Evolutionary conservation across 2,329 filamentous ascomycete genomes (phyloP), one percentile per base, ranked within the genome.

Genomic region (Cephalotrichum gorgonifer): DNA sequence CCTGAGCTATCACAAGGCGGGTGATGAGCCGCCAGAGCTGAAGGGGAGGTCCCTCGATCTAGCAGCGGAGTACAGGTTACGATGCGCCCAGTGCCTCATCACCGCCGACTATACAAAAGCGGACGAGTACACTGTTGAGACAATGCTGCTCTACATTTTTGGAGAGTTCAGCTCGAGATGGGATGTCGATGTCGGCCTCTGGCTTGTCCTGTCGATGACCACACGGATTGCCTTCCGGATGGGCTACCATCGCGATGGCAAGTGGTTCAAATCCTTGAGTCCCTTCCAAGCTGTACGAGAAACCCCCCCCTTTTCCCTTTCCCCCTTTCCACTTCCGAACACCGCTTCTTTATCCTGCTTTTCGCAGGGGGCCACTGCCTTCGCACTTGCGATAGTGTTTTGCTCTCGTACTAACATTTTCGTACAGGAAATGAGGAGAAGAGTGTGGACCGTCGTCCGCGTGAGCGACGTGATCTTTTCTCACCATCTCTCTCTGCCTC

Each of bases 21-120:
- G 85, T 2, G 86, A 91, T 55, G 87, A 90, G 64, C 86, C 86
- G 26, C 74, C 81, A 1, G 86, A 90, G 63, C 89, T 85, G 74
- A 81, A 79, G 58, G 85, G 83, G n/a, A 75, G 74, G 42, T 72
- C 74, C 4, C 59, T 80, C 43, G 79, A 83, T 46, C 55, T 83
- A 54, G 79, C 79, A 11, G 69, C 73, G 15, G 75, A 83, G 53
- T 91, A 86, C 59, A 76, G 85, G 23, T 62, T 83, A 49, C 74
- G 86, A 45, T 88, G 86, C 7, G 86, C 88, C 7, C 86, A 93
- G 64, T 89, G 85, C 56, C 72, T 93, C 26, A 72, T 87, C 12
- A 76, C 83, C 49, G 83, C 83, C 9, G 86, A 91, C 60, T 89
- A 89, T 59, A 89, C 85, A 1, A 84, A 83, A 54, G 83, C 85